These are phyloP conservation scores for Citrus mangshanensis DNA, from an alignment of 345 rosid species.

Conservation along the genomic window DNA sequence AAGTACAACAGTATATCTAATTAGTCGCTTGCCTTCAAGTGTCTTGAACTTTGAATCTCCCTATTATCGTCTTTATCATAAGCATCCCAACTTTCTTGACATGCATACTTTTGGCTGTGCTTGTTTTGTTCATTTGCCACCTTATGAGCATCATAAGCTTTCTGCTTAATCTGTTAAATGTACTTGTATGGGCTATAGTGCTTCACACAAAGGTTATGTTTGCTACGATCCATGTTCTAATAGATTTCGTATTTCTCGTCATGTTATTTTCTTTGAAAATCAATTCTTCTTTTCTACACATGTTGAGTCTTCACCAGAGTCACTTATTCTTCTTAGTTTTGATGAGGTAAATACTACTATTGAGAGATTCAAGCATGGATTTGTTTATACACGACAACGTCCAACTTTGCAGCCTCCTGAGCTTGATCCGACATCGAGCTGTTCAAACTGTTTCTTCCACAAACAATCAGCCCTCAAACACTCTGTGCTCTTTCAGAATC, in stretches of 20 bases:
- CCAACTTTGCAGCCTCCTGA: neutral
- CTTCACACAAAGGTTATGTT: neutral
- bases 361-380: neutral
- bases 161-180: neutral
- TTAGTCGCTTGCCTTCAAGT: neutral
- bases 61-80: neutral
- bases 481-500: neutral
- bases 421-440: neutral
- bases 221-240: neutral
- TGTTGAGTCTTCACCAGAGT: no score
- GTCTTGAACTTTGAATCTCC: neutral
- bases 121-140: neutral
- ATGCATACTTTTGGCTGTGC: neutral
- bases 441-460: no score
- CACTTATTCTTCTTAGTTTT: neutral
- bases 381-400: no score
- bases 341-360: neutral
- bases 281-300: neutral
- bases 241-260: neutral
- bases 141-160: neutral
- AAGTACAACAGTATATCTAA: constrained; percentile 2
- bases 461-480: neutral
- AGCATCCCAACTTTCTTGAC: neutral
- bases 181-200: neutral
- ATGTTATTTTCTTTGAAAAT: neutral